phyloP scores from a whole-genome alignment of 768 basidiomycete species.

The Boletellus sp. region DNA sequence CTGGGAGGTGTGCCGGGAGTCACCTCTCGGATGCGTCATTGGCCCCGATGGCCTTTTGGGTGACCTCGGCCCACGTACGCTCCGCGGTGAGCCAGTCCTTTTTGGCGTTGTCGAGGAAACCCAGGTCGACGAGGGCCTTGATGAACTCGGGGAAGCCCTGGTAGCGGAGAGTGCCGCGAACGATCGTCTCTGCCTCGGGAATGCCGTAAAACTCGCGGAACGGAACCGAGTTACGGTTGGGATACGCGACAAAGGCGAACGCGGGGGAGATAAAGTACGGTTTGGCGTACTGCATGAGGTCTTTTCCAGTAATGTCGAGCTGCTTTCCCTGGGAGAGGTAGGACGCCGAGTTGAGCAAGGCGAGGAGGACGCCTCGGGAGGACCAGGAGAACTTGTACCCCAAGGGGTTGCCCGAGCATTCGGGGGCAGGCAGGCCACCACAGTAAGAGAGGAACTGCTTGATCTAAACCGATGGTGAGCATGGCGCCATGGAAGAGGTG shows the following conservation, averaged over 20 bases:
- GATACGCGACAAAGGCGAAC: slow-evolving; percentile 94
- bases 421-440: slow-evolving; percentile 91
- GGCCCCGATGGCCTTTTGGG: slow-evolving; percentile 68
- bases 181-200: slow-evolving; percentile 87
- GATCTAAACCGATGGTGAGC: slow-evolving; percentile 45
- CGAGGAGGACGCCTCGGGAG: slow-evolving; percentile 91
- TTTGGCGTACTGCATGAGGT: slow-evolving; percentile 87
- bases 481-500: not conserved
- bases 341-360: slow-evolving; percentile 85
- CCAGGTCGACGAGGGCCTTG: slow-evolving; percentile 78
- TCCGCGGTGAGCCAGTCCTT: slow-evolving; percentile 76
- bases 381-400: slow-evolving; percentile 99
- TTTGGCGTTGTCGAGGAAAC: slow-evolving; percentile 73
- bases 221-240: slow-evolving; percentile 89
- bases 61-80: slow-evolving; percentile 82
- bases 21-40: slow-evolving; percentile 68
- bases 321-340: slow-evolving; percentile 67
- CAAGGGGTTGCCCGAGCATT: slow-evolving; percentile 89
- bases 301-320: slow-evolving; percentile 65
- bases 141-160: slow-evolving; percentile 98
- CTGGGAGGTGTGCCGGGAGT: not conserved
- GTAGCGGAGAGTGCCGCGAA: slow-evolving; percentile 92
- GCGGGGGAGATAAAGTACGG: slow-evolving; percentile 95
- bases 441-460: slow-evolving; percentile 94
- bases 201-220: slow-evolving; percentile 92